A percentile compares a stretch with the other conserved stretches of the same genome.
phyloP scores from a whole-genome alignment of 2,329 filamentous ascomycete species.

The Aspergillus brasiliensis region DNA sequence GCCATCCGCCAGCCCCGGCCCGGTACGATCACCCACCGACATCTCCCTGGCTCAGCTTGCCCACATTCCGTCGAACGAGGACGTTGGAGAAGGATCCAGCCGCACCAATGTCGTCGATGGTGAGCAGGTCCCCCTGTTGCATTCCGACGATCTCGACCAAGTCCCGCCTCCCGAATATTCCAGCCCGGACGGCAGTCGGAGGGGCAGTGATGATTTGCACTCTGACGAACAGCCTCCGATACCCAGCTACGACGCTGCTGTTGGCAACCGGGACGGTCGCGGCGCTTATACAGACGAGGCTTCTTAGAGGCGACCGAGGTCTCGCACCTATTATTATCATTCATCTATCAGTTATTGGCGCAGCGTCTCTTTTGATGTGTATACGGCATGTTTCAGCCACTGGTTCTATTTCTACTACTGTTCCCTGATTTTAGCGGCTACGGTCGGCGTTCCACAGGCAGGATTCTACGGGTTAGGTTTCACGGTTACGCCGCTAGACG shows the following conservation, averaged over 20 bases:
- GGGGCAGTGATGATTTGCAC: conserved; percentile 57
- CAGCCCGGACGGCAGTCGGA: conserved; percentile 56
- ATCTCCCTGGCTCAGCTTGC: conserved; percentile 90
- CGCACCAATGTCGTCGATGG: conserved; percentile 34
- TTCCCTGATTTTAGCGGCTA: conserved; percentile 31
- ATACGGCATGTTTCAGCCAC: conserved; percentile 11
- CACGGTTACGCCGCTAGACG: conserved; percentile 20
- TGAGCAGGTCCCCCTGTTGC: conserved; percentile 27
- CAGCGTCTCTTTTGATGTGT: conserved; percentile 11
- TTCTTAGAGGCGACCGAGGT: conserved; percentile 1
- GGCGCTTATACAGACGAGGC: background rate
- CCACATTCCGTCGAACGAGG: conserved; percentile 66
- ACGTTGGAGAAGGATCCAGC: conserved; percentile 73
- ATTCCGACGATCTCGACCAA: conserved; percentile 33
- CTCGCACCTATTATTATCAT: background rate
- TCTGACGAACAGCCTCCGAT: conserved; percentile 67
- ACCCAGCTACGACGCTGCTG: conserved; percentile 78
- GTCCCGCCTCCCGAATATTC: conserved; percentile 54
- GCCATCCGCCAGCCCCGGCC: conserved; percentile 81
- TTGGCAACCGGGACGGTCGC: conserved; percentile 44
- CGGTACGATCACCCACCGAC: conserved; percentile 87
- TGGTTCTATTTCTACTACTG: conserved; percentile 12
- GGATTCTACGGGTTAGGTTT: conserved; percentile 21
- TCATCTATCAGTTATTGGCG: conserved; percentile 7
- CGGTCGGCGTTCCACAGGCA: conserved; percentile 29